Evolutionary conservation across 441 rosid genomes (phyloP).

Genomic region (Gossypium trilobum): DNA sequence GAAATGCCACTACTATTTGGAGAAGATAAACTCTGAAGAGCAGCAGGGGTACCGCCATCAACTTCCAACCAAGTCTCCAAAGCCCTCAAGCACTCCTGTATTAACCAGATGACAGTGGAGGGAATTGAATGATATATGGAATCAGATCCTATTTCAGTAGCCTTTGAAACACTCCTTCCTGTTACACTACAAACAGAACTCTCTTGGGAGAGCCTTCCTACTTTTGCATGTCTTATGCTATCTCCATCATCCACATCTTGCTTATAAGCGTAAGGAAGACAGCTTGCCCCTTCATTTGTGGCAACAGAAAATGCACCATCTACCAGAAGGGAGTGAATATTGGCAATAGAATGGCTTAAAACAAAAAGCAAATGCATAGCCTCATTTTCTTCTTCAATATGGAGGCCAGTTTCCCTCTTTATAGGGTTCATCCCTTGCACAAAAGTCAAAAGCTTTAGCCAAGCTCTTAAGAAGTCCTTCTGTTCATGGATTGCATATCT

Average conservation of each 20-base stretch:
- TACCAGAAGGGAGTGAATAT: conserved; percentile 65
- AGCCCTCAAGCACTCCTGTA: conserved; percentile 65
- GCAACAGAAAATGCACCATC: conserved; percentile 48
- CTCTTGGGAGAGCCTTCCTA: conserved; percentile 73
- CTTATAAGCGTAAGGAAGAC: conserved; percentile 20
- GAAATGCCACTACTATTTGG: conserved; percentile 32
- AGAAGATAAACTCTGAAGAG: conserved; percentile 28
- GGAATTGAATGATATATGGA: conserved; percentile 38
- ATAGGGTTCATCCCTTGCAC: conserved; percentile 85
- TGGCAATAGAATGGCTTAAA: conserved; percentile 60
- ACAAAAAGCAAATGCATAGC: conserved; percentile 48
- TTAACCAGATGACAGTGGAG: conserved; percentile 49
- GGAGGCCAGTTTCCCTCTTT: conserved; percentile 82
- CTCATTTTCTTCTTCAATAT: conserved; percentile 68
- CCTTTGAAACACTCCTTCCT: conserved; percentile 39
- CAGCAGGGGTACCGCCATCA: conserved; percentile 44
- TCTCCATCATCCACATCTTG: conserved; percentile 45
- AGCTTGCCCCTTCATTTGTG: conserved; percentile 33
- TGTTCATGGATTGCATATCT: conserved; percentile 57
- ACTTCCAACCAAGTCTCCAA: conserved; percentile 61
- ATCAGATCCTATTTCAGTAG: conserved; percentile 33
- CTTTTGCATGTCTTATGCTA: conserved; percentile 69
- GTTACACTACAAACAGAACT: conserved; percentile 55
- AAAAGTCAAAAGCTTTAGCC: conserved; percentile 77
- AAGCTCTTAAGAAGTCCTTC: conserved; percentile 54